Conservation (phyloP, 106 monocot genomes). For the Phalaenopsis aphrodite region DNA sequence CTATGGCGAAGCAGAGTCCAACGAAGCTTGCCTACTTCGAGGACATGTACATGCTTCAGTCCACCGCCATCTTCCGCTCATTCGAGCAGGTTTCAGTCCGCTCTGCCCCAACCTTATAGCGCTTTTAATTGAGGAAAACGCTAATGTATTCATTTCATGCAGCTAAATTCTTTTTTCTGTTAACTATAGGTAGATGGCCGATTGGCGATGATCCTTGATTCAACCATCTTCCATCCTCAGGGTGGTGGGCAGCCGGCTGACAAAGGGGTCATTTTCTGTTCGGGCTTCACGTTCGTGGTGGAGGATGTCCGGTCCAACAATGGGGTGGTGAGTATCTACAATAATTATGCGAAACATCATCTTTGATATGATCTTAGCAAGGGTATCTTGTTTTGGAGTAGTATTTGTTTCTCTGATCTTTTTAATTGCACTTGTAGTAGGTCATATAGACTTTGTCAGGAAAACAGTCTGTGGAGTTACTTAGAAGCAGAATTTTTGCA, state of each 20-base stretch:
- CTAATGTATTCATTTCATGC: slow-evolving; percentile 1
- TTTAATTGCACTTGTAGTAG: neutral
- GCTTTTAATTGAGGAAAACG: neutral
- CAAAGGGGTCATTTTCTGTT: slow-evolving; percentile 33
- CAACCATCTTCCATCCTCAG: slow-evolving; percentile 79
- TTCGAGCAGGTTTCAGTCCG: slow-evolving; percentile 27
- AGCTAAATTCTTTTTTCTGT: neutral
- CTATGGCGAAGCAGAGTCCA: neutral
- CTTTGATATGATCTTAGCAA: neutral
- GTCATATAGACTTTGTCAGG: neutral
- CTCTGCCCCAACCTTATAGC: neutral
- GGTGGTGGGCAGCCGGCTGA: slow-evolving; percentile 85
- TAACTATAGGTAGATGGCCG: slow-evolving; percentile 41
- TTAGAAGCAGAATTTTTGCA: neutral
- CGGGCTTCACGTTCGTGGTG: slow-evolving; percentile 49
- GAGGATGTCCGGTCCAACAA: slow-evolving; percentile 63
- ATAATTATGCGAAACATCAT: neutral
- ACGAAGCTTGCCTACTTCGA: slow-evolving; percentile 63
- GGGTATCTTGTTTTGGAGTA: neutral
- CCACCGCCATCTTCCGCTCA: slow-evolving; percentile 37
- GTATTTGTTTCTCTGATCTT: neutral
- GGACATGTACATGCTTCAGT: slow-evolving; percentile 41
- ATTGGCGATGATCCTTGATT: slow-evolving; percentile 45
- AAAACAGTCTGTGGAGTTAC: neutral
- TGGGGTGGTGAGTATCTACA: slow-evolving; percentile 34